Base-by-base conservation (phyloP, 1,284 basidiomycete species). In the Cystobasidium slooffiae region DNA sequence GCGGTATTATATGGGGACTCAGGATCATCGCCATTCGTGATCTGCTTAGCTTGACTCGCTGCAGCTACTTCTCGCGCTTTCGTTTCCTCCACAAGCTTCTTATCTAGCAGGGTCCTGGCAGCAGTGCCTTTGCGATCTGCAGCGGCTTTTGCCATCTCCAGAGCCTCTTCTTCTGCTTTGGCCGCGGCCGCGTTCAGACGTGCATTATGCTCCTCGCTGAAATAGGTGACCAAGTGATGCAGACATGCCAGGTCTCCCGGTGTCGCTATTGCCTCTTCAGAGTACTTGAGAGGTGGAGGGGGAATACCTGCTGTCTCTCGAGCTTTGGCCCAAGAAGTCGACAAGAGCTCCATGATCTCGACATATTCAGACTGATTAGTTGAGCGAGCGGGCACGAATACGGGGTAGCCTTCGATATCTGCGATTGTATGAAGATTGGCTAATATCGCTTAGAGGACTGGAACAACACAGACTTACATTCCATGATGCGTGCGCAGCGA, bases 311-410 rank as follows among this genome's bases (percentile, higher is more conserved):
- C 3, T 86, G 85, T 76, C 85, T 82, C 18, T 88, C 91, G 46
- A 83, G 84, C 73, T 81, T 85, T 90, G 90, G 92, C 0, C 90
- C 88, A 31, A 85, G 74, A 75, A 43, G 47, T 82, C 0, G 90
- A 88, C 52, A 93, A 86, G 7, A 91, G 86, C 78, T 92, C 91
- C 69, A 92, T 84, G 9, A 90, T 85, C 80, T 93, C 91, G 69
- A 91, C 83, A 78, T 92, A 92, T 82, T 93, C 91, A 10, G 91
- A 90, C 79, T 93, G 91, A 0, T 89, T 88, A 88, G 92, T 91
- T 16, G 90, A 91, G 41, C 91, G 85, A 10, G 91, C 90, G 6
- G 90, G 90, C 0, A 91, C 84, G 81, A 93, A 93, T 47, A 93
- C 85, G 12, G 91, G 91, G 81, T 91, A 92, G 0, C 90, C 91